Evolutionary conservation across 176 grass and related monocot species (phyloP).

Genomic region (Carex cristatella): DNA sequence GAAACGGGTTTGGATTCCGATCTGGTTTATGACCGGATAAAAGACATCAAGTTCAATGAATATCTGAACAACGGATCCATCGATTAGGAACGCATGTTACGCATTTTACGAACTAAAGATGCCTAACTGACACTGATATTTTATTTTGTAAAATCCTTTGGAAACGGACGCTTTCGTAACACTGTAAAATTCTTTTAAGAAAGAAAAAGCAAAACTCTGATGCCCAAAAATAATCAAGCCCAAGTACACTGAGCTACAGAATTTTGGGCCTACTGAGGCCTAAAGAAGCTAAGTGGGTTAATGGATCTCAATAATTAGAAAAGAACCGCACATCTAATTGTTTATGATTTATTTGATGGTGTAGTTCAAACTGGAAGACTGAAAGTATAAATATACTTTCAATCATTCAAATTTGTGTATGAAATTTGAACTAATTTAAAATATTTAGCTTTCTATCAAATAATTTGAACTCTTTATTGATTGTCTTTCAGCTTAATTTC

Average conservation of each 20-base stretch:
- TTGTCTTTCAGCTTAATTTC: not conserved
- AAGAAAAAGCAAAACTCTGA: not conserved
- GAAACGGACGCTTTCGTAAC: not conserved
- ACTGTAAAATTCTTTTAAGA: not conserved
- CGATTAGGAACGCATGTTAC: not conserved
- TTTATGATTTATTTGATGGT: not conserved
- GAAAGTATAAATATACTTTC: too few relatives aligned
- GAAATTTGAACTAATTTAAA: not conserved
- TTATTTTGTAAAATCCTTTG: not conserved
- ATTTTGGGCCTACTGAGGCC: not conserved
- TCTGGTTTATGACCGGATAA: not conserved
- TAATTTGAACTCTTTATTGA: not conserved
- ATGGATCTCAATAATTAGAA: not conserved
- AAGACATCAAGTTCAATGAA: not conserved
- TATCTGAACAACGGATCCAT: not conserved
- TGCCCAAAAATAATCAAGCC: not conserved
- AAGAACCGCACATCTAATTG: not conserved
- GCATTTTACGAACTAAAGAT: not conserved
- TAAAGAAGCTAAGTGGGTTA: not conserved
- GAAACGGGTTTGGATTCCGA: not conserved
- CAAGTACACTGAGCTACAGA: not conserved
- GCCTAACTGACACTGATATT: constrained; percentile 12
- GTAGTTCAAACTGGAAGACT: not conserved
- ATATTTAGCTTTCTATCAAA: not conserved
- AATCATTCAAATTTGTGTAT: not conserved